Percentiles rank a stretch among this genome's conserved stretches.
Evolutionary conservation across 2,329 filamentous ascomycete genomes (phyloP).

Genomic region (Cercospora beticola): DNA sequence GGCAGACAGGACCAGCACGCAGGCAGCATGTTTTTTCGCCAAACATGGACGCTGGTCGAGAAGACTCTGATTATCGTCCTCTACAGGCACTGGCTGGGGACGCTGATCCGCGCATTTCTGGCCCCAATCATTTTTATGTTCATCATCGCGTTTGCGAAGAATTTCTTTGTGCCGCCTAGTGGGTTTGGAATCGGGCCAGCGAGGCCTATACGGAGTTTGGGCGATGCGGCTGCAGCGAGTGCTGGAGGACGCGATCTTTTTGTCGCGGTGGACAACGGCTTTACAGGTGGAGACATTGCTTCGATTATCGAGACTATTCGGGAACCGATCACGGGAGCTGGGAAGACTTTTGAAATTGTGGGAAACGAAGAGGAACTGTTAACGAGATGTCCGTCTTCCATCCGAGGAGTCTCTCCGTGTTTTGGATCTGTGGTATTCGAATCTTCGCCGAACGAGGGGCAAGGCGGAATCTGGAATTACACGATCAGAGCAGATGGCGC

Average conservation of each 20-base stretch:
- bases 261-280: constrained; percentile 75
- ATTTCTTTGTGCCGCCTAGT: constrained; percentile 77
- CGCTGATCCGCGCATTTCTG: constrained; percentile 55
- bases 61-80: constrained; percentile 59
- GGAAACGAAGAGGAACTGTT: constrained; percentile 59
- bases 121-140: constrained; percentile 55
- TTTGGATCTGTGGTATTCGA: constrained; percentile 73
- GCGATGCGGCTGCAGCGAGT: constrained; percentile 61
- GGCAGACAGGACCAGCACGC: neutral
- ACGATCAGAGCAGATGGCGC: constrained; percentile 74
- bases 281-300: constrained; percentile 67
- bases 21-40: constrained; percentile 37
- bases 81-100: constrained; percentile 55
- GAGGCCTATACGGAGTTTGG: constrained; percentile 62
- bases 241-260: constrained; percentile 64
- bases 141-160: constrained; percentile 62
- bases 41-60: constrained; percentile 57
- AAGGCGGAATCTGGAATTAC: constrained; percentile 75
- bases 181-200: constrained; percentile 69
- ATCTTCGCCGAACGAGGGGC: constrained; percentile 71
- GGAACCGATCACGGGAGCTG: constrained; percentile 55
- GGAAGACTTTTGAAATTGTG: constrained; percentile 58
- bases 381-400: constrained; percentile 58
- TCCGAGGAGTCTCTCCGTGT: constrained; percentile 66
- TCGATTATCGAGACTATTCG: constrained; percentile 65